Conservation (phyloP, 1,284 basidiomycete genomes). For the Fomes fomentarius region DNA sequence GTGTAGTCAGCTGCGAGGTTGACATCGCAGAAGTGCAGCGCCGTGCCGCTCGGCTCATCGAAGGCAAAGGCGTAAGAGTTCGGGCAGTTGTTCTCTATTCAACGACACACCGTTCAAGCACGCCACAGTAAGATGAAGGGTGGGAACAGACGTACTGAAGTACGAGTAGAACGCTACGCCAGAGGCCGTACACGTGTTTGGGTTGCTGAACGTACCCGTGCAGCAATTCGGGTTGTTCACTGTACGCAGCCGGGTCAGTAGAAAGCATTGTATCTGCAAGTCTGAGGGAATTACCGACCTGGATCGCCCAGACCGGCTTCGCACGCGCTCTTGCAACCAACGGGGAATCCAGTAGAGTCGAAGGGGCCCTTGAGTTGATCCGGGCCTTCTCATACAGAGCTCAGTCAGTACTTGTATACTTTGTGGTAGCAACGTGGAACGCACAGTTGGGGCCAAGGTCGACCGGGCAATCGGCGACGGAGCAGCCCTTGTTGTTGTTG, state of each 20-base stretch:
- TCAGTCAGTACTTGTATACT: too few relatives aligned
- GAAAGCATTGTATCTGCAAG: rapidly evolving
- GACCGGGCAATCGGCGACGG: constrained; percentile 43
- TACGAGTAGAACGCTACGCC: constrained; percentile 46
- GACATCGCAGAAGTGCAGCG: constrained; percentile 48
- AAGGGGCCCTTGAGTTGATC: constrained; percentile 39
- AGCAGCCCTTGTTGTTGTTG: constrained; percentile 44
- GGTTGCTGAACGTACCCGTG: constrained; percentile 44
- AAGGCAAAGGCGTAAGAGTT: constrained; percentile 53
- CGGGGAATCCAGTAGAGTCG: constrained; percentile 41
- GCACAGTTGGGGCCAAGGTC: constrained; percentile 44
- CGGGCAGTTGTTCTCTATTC: constrained; percentile 47
- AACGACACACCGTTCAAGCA: too few relatives aligned
- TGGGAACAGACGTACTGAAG: constrained; percentile 45
- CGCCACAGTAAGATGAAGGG: too few relatives aligned
- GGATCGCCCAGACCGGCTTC: constrained; percentile 41
- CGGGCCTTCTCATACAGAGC: constrained; percentile 35
- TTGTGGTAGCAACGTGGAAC: too few relatives aligned
- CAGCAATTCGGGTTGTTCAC: constrained; percentile 47
- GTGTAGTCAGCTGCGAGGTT: constrained; percentile 45
- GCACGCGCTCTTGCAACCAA: constrained; percentile 52
- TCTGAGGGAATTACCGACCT: constrained; percentile 21
- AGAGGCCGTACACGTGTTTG: constrained; percentile 44
- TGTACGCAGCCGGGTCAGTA: constrained; percentile 14
- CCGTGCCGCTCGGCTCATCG: constrained; percentile 49